These are phyloP conservation scores for Metschnikowia similis DNA, from an alignment of 805 yeast genomes.

Conservation along the genomic window DNA sequence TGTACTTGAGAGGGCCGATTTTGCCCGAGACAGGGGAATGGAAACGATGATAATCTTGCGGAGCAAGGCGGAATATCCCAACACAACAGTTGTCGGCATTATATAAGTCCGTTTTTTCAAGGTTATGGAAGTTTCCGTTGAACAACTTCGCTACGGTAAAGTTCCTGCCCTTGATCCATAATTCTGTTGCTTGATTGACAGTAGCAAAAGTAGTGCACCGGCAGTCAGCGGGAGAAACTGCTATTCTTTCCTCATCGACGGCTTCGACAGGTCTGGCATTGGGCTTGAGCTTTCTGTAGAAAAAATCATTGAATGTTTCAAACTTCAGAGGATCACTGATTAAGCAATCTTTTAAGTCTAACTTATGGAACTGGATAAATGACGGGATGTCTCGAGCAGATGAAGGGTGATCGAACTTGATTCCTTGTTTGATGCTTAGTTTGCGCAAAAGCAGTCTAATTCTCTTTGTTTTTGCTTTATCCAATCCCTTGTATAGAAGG, in stretches of 20 bases:
- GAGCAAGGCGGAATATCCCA: slow-evolving; percentile 85
- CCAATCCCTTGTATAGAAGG: slow-evolving; percentile 71
- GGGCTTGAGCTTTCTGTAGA: slow-evolving; percentile 71
- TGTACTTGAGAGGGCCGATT: slow-evolving; percentile 59
- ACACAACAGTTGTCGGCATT: slow-evolving; percentile 49
- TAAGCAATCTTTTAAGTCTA: slow-evolving; percentile 68
- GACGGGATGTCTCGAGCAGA: slow-evolving; percentile 68
- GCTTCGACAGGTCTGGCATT: slow-evolving; percentile 71
- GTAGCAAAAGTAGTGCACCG: slow-evolving; percentile 68
- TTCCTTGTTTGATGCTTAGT: slow-evolving; percentile 76
- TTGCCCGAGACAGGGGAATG: slow-evolving; percentile 82
- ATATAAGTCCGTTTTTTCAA: slow-evolving; percentile 35
- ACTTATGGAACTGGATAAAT: slow-evolving; percentile 77
- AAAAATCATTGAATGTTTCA: slow-evolving; percentile 81
- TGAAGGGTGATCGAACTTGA: slow-evolving; percentile 67
- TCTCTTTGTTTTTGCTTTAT: slow-evolving; percentile 53
- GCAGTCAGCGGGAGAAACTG: slow-evolving; percentile 83
- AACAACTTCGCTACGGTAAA: slow-evolving; percentile 66
- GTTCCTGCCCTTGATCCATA: slow-evolving; percentile 88
- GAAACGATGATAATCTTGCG: slow-evolving; percentile 94
- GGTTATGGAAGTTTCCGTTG: slow-evolving; percentile 40
- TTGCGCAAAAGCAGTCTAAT: slow-evolving; percentile 58
- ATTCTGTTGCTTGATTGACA: slow-evolving; percentile 55
- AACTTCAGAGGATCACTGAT: slow-evolving; percentile 46
- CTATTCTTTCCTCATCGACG: slow-evolving; percentile 42